Base-by-base conservation (phyloP, 2,329 filamentous ascomycete genomes). In the Pseudocercospora crystallina region DNA sequence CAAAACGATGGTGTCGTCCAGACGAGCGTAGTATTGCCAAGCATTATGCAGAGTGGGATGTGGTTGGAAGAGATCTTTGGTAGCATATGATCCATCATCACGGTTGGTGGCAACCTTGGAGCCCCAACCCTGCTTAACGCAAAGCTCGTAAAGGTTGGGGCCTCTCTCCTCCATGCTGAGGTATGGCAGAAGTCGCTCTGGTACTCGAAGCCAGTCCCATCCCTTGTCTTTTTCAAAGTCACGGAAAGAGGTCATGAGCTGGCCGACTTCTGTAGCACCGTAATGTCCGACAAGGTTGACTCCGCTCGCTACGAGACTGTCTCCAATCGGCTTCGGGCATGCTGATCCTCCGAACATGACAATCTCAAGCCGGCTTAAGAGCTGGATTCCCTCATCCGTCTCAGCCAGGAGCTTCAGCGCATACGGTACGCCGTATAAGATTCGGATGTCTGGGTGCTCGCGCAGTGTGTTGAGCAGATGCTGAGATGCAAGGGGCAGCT, bases 341-440 rank as follows among this genome's bases (percentile, higher is more conserved):
- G 60, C 60, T 9, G 59, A 59, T 20, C 60, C 60, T 17, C 60
- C 60, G 29, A 60, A 61, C 55, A 59, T 60, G 10, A 63, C 59
- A 12, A 60, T 48, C 2, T 61, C 47, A 3, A 63, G 51, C 1
- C 33, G 14, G 8, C 35, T 44, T 10, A 61, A 46, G 14, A 58
- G 29, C 32, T 41, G 13, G 5, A 52, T 59, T 4, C 82, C 83
- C 17, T 76, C 71, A 0, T 79, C 70, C 0, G 75, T 74, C 61
- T 86, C 83, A 0, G 76, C 75, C 1, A 86, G 70, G 0, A 86
- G 66, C 57, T 85, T 85, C 13, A 86, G 63, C 0, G 79, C 77
- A 55, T 85, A 85, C 0, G 83, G 83, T 0, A 86, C 83, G 1
- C 73, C 77, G 52, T 82, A 78, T n/a, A 86, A 76, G 14, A 80